phyloP scores from a whole-genome alignment of 2,329 filamentous ascomycete species.

The Penicillium sp. region DNA sequence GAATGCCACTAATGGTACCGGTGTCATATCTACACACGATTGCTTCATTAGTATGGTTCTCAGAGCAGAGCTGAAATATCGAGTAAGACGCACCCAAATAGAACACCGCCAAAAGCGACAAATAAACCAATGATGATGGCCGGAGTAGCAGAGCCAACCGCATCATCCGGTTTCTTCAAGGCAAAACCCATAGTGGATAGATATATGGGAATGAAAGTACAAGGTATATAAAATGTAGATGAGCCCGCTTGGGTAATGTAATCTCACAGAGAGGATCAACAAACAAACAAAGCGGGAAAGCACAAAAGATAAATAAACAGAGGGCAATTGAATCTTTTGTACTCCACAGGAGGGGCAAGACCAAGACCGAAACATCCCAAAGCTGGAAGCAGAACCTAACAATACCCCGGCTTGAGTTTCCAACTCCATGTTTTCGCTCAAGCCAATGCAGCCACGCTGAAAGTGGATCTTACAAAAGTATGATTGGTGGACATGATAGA shows the following conservation, averaged over 20 bases:
- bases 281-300: not conserved
- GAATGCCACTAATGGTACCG: constrained; percentile 55
- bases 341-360: constrained; percentile 9
- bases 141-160: constrained; percentile 47
- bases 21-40: constrained; percentile 48
- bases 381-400: not conserved
- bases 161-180: constrained; percentile 48
- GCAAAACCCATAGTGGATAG: constrained; percentile 40
- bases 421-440: constrained; percentile 2
- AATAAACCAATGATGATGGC: constrained; percentile 58
- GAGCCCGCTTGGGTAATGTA: not conserved
- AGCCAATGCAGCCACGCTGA: constrained; percentile 5
- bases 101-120: constrained; percentile 59
- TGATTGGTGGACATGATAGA: not conserved
- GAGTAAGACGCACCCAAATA: constrained; percentile 51
- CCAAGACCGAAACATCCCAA: not conserved
- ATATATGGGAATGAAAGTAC: not conserved
- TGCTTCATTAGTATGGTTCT: not conserved
- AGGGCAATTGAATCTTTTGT: constrained; percentile 7
- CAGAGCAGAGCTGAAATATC: not conserved
- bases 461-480: not conserved
- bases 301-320: constrained; percentile 4
- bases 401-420: not conserved
- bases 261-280: not conserved
- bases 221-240: not conserved